Base-by-base conservation (phyloP, 2,329 filamentous ascomycete genomes). In the Neofusicoccum sp. region DNA sequence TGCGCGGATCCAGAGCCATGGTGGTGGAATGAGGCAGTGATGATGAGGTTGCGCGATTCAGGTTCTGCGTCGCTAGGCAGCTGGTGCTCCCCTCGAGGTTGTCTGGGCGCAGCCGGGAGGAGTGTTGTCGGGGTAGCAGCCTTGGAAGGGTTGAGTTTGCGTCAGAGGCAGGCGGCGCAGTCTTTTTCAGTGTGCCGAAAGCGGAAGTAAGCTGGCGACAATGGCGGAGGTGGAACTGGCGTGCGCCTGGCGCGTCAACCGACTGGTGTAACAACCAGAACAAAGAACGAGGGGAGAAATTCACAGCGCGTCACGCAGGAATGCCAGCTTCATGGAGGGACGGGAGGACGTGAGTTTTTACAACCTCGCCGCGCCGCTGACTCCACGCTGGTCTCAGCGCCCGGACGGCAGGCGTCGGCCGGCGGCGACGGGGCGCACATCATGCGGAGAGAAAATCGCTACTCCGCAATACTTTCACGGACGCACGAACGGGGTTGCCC, bases 1-100 rank as follows among this genome's bases (percentile, higher is more conserved):
- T 56, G 34, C 68, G 70, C 58, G 67, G 67, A 36, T 63, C 61
- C 39, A 43, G 31, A 41, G 43, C 43, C 61, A 62, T 62, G 41
- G 34, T 48, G 41, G 28, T 56, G 41, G 49, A 52, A 16, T 45
- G 41, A 29, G 29, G 16, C 28, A n/a, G 14, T 56, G 52, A 2
- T 9, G 28, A 44, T n/a, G 39, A 33, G 39, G 37, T 7, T 14
- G 52, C 44, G 47, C 12, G 12, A 29, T 4, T 12, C 54, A 22
- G 39, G 31, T 22, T 34, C 9, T 22, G 11, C 8, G 33, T 11
- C 14, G 8, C 33, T 22, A 36, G 33, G 11, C 8, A 7, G 8
- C 37, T 28, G 22, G 48, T 33, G 48, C 48, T 36, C 33, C 33
- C 1, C 16, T 14, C 31, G 14, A 33, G 31, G 31, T 34, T 16